Evolutionary conservation across 345 rosid genomes (phyloP).

Genomic region (Syzygium oleosum): DNA sequence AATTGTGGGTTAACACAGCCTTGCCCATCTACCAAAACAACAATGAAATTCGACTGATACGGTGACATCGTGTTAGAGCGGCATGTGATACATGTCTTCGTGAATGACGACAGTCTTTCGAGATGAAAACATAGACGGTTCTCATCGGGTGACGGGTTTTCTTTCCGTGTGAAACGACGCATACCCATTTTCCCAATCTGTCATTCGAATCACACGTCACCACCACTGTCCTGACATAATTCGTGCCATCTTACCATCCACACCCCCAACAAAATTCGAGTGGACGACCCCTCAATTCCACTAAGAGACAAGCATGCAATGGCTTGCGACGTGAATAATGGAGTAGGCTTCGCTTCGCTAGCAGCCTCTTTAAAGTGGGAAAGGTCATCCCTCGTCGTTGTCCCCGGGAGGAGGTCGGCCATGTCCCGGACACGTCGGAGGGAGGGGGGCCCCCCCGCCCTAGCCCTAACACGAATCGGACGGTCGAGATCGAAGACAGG

Average conservation of each 20-base stretch:
- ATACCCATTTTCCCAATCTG: background rate
- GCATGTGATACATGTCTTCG: background rate
- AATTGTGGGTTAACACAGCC: background rate
- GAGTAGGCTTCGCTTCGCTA: background rate
- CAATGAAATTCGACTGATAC: background rate
- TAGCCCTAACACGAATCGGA: background rate
- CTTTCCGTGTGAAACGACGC: rapidly evolving
- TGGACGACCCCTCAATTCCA: background rate
- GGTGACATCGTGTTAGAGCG: background rate
- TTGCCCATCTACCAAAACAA: background rate
- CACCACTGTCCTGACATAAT: background rate
- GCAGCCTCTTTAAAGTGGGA: background rate
- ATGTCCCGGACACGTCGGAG: background rate
- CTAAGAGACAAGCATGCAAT: background rate
- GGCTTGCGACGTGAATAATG: background rate
- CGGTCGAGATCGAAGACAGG: background rate
- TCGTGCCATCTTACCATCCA: background rate
- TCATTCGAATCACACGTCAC: background rate
- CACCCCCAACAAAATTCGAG: background rate
- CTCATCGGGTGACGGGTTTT: background rate
- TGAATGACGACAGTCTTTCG: background rate
- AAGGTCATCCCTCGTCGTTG: background rate
- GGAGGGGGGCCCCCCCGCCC: background rate
- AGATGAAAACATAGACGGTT: background rate
- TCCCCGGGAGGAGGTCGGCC: background rate